phyloP scores from a whole-genome alignment of 2,329 filamentous ascomycete genomes.

The Scedosporium dehoogii region DNA sequence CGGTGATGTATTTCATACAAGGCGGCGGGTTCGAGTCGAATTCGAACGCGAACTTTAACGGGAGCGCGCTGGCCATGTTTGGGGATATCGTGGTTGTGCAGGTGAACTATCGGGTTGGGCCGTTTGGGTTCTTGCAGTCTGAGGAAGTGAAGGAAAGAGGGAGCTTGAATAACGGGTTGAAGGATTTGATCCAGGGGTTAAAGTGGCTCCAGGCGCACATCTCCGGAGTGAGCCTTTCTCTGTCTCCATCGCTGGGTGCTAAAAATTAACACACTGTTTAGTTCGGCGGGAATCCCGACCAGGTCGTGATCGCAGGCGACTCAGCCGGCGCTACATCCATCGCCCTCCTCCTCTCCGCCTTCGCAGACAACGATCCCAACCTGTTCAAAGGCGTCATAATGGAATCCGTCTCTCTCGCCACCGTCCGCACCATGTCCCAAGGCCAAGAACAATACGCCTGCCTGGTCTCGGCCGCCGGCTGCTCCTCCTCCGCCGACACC shows the following conservation, averaged over 20 bases:
- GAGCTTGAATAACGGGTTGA: conserved; percentile 58
- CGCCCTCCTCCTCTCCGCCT: conserved; percentile 51
- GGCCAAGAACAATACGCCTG: conserved; percentile 43
- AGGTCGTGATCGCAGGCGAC: conserved; percentile 59
- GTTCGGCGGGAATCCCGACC: conserved; percentile 60
- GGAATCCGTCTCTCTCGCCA: conserved; percentile 41
- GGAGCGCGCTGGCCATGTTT: conserved; percentile 48
- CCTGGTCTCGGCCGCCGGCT: conserved; percentile 25
- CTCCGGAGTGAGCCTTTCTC: conserved; percentile 15
- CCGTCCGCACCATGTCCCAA: conserved; percentile 33
- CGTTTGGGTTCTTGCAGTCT: conserved; percentile 61
- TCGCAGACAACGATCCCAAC: conserved; percentile 34
- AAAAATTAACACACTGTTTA: conserved; percentile 14
- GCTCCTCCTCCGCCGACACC: conserved; percentile 30
- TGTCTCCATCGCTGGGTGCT: no score
- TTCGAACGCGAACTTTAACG: conserved; percentile 44
- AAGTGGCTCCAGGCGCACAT: conserved; percentile 63
- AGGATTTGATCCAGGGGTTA: conserved; percentile 59
- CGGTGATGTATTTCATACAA: conserved; percentile 51
- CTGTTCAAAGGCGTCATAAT: conserved; percentile 42
- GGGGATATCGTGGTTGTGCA: conserved; percentile 57
- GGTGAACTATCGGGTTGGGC: conserved; percentile 68
- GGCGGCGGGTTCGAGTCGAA: conserved; percentile 50
- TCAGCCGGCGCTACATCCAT: conserved; percentile 60
- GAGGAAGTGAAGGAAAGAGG: conserved; percentile 31